phyloP scores from a whole-genome alignment of 2,329 filamentous ascomycete species.

The Pseudonectria buxi region DNA sequence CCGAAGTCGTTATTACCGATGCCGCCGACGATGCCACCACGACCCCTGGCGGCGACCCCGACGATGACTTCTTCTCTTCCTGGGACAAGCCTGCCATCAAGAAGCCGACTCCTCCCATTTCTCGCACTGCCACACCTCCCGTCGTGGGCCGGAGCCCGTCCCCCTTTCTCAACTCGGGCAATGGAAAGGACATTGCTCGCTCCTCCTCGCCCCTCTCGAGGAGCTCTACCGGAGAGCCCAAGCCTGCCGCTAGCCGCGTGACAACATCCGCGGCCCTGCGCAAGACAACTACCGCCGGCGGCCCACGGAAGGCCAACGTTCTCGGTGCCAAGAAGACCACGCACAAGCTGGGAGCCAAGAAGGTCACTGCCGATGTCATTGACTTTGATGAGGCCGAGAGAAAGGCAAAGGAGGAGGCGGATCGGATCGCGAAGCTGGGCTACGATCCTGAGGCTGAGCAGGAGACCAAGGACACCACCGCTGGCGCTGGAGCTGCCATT shows the following conservation, averaged over 20 bases:
- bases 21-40: constrained; percentile 59
- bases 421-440: constrained; percentile 88
- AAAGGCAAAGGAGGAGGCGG: constrained; percentile 94
- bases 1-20: constrained; percentile 80
- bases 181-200: constrained; percentile 65
- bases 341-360: constrained; percentile 87
- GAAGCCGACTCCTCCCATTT: constrained; percentile 87
- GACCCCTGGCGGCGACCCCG: constrained; percentile 75
- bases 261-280: constrained; percentile 76
- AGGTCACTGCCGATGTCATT: constrained; percentile 71
- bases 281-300: constrained; percentile 59
- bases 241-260: constrained; percentile 62
- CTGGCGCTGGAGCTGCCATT: constrained; percentile 54
- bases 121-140: constrained; percentile 79
- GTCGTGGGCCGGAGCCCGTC: constrained; percentile 74
- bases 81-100: constrained; percentile 99
- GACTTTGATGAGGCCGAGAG: constrained; percentile 97
- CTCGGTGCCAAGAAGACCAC: constrained; percentile 73
- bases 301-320: constrained; percentile 76
- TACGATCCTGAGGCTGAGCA: constrained; percentile 90
- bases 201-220: constrained; percentile 76
- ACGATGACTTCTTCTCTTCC: constrained; percentile 97
- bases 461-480: constrained; percentile 37
- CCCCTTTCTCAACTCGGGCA: constrained; percentile 78
- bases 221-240: constrained; percentile 44